Evolutionary conservation across 2,329 filamentous ascomycete genomes (phyloP).

Genomic region (Coniochaeta sp.): DNA sequence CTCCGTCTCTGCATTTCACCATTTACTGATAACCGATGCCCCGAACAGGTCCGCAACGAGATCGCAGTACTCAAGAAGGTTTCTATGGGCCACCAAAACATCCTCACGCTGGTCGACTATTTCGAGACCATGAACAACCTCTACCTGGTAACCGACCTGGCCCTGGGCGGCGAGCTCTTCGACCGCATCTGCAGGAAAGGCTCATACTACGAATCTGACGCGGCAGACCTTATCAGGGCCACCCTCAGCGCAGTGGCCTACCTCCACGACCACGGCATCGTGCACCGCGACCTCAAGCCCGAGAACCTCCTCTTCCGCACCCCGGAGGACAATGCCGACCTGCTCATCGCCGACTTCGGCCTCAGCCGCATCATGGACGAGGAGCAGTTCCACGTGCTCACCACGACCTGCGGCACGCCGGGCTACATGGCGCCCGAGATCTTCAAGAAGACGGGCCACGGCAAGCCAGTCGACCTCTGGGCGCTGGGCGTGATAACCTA

Average conservation of each 20-base stretch:
- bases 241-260: slow-evolving; percentile 97
- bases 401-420: slow-evolving; percentile 94
- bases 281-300: slow-evolving; percentile 94
- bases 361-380: slow-evolving; percentile 97
- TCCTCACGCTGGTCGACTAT: slow-evolving; percentile 95
- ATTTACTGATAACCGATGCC: background rate
- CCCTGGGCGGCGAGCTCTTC: slow-evolving; percentile 92
- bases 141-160: slow-evolving; percentile 95
- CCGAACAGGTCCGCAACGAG: slow-evolving; percentile 78
- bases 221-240: slow-evolving; percentile 87
- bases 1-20: background rate
- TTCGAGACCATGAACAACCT: slow-evolving; percentile 99
- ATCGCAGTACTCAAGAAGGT: slow-evolving; percentile 95
- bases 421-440: slow-evolving; percentile 99
- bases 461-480: slow-evolving; percentile 97
- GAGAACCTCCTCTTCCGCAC: slow-evolving; percentile 96
- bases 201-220: slow-evolving; percentile 96
- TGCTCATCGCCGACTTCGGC: slow-evolving; percentile 95
- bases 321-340: slow-evolving; percentile 93
- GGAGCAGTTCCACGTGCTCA: slow-evolving; percentile 94
- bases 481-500: slow-evolving; percentile 98
- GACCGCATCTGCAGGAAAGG: slow-evolving; percentile 98
- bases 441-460: slow-evolving; percentile 97
- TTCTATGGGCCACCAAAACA: slow-evolving; percentile 99
- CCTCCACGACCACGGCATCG: slow-evolving; percentile 96